These are phyloP conservation scores for Platanthera zijinensis DNA, from an alignment of 106 monocot genomes.

Conservation along the genomic window DNA sequence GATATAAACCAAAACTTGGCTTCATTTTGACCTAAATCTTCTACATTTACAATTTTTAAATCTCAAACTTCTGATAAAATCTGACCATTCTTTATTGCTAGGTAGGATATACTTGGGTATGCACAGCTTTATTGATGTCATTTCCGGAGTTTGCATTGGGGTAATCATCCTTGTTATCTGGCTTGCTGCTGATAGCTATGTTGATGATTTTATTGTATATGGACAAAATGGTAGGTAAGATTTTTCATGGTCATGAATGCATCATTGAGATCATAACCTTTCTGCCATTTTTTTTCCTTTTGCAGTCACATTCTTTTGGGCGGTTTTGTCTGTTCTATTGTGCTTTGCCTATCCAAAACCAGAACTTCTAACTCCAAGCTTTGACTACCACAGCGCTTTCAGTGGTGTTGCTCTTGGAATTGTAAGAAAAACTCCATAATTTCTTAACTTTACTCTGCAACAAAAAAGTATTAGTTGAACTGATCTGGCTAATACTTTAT, in stretches of 20 bases:
- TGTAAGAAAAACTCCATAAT: slow-evolving; percentile 37
- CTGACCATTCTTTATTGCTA: slow-evolving; percentile 11
- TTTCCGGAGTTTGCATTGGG: slow-evolving; percentile 58
- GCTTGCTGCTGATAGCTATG: slow-evolving; percentile 39
- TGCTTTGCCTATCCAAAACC: slow-evolving; percentile 87
- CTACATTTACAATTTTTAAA: too few relatives aligned
- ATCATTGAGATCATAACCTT: not conserved
- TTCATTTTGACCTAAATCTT: too few relatives aligned
- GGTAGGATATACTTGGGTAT: slow-evolving; percentile 88
- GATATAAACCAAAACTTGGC: too few relatives aligned
- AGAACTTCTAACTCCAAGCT: slow-evolving; percentile 83
- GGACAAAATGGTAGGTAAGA: slow-evolving; percentile 61
- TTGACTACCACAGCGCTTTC: slow-evolving; percentile 74
- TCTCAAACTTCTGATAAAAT: too few relatives aligned
- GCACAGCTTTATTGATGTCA: slow-evolving; percentile 85
- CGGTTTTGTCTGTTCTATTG: slow-evolving; percentile 50
- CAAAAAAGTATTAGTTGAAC: too few relatives aligned
- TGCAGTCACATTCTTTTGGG: slow-evolving; percentile 67
- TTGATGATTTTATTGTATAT: slow-evolving; percentile 62
- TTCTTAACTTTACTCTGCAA: not conserved
- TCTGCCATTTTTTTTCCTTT: not conserved
- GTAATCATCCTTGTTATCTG: slow-evolving; percentile 58
- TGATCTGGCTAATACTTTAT: too few relatives aligned
- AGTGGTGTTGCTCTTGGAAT: slow-evolving; percentile 86
- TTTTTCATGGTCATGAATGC: too few relatives aligned